Base-by-base conservation (phyloP, 176 grass and related monocot genomes). In the Carex myosuroides region DNA sequence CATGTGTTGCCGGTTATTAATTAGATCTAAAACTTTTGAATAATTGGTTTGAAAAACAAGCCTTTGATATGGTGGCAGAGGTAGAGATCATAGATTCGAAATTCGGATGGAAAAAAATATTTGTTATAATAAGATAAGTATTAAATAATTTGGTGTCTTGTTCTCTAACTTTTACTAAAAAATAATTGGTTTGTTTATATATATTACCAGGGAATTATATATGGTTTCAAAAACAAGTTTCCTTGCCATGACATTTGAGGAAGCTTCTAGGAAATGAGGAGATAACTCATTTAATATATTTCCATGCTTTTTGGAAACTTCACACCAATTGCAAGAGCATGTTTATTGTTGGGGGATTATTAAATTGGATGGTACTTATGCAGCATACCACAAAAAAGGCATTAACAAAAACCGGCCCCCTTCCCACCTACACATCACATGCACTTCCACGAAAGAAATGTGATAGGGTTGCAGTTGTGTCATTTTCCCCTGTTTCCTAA, bases 391-490 rank as follows among this genome's bases (percentile, higher is more conserved):
- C 5, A 17, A 78, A 77, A 24, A 78, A 56, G 13, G 14, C 48
- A 78, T 57, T 57, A 78, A 56, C 24, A 33, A 33, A 54, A 74
- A 57, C 16, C 22, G 14, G 26, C 2, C 73, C 52, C 73, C 73
- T 78, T 78, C 52, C 24, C 52, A 78, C 73, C 73, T 78, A 57
- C 73, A 78, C 73, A 57, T 78, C 73, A 78, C 73, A 77, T 77
- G 72, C 30, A 55, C 13, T 18, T 57, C 50, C 50, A 78, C 73
- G 24, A 78, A 78, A 78, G 24, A 78, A 78, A 78, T 78, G 52
- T 78, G 73, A 78, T 16, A 26, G 32, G 50, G 73, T 78, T 57
- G 73, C 73, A 78, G 26, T 78, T 78, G 24, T 78, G 73, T 78
- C 24, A 78, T 56, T 78, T 78, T 18, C 52, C 26, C 21, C 48